These are phyloP conservation scores for Musa troglodytarum DNA, from an alignment of 176 grass and related monocot species.

Conservation along the genomic window DNA sequence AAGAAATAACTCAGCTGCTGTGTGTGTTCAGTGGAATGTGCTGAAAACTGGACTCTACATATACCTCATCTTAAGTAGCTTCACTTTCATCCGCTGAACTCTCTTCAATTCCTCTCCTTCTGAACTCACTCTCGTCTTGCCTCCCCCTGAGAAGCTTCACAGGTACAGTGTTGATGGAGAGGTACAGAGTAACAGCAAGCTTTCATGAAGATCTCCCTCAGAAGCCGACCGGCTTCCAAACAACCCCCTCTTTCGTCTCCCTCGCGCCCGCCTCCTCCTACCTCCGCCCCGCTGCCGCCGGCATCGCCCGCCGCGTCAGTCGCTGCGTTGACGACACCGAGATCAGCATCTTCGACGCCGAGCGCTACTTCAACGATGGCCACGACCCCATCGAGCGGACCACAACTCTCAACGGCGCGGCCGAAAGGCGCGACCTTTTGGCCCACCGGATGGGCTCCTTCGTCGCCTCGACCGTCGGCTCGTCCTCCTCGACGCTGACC, in stretches of 20 bases:
- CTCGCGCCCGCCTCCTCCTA: conserved; percentile 7
- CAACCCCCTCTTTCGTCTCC: conserved; percentile 1
- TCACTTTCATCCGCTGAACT: background rate
- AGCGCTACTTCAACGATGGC: conserved; percentile 38
- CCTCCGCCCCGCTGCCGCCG: conserved; percentile 1
- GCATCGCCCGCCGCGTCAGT: background rate
- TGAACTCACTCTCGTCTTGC: background rate
- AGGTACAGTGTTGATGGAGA: background rate
- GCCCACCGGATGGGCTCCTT: conserved; percentile 1
- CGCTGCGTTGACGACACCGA: conserved; percentile 24
- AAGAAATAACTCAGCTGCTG: background rate
- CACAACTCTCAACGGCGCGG: background rate
- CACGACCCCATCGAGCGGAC: background rate
- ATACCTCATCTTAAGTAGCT: background rate
- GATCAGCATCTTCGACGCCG: conserved; percentile 38
- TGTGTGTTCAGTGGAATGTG: background rate
- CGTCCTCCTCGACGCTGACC: conserved; percentile 7
- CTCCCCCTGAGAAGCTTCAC: background rate
- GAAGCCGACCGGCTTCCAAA: background rate
- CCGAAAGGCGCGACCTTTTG: conserved; percentile 7
- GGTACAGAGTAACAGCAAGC: background rate
- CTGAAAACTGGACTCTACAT: background rate
- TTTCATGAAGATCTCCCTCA: background rate
- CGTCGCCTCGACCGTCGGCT: background rate
- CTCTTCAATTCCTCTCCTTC: background rate